Percentiles rank a stretch among this genome's conserved stretches.
These are phyloP conservation scores for Middelhovenomyces tepae DNA, from an alignment of 805 yeast species.

Conservation along the genomic window DNA sequence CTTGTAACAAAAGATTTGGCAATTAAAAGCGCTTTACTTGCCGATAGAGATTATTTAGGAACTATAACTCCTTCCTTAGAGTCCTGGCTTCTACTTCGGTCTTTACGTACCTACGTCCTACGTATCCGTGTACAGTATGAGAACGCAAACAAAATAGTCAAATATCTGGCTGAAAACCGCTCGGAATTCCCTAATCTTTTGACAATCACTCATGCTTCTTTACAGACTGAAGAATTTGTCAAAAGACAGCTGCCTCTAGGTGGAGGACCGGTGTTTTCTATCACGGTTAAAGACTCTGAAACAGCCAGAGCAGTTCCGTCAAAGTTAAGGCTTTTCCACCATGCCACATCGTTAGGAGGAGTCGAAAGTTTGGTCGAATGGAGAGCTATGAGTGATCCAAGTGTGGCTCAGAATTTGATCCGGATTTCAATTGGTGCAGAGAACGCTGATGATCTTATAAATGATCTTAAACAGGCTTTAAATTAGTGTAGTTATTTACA, in stretches of 20 bases:
- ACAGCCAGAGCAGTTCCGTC: conserved; percentile 59
- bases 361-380: conserved; percentile 86
- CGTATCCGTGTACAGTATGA: conserved; percentile 60
- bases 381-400: conserved; percentile 67
- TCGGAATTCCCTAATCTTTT: conserved; percentile 40
- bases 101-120: conserved; percentile 71
- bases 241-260: conserved; percentile 51
- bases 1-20: conserved; percentile 52
- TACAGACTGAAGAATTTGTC: conserved; percentile 65
- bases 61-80: conserved; percentile 75
- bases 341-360: conserved; percentile 91
- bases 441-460: conserved; percentile 63
- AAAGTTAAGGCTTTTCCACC: conserved; percentile 62
- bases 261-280: conserved; percentile 68
- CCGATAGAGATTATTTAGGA: conserved; percentile 66
- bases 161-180: conserved; percentile 44
- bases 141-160: conserved; percentile 54
- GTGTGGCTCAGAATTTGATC: conserved; percentile 47
- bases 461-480: conserved; percentile 59
- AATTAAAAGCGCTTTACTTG: conserved; percentile 38
- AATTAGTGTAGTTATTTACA: too few relatives aligned
- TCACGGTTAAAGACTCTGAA: conserved; percentile 41
- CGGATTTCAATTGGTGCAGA: conserved; percentile 80
- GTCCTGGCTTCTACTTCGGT: conserved; percentile 62
- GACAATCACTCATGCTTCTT: conserved; percentile 59